Evolutionary conservation across 2,329 filamentous ascomycete genomes (phyloP).

Genomic region (Alternaria consortialis): DNA sequence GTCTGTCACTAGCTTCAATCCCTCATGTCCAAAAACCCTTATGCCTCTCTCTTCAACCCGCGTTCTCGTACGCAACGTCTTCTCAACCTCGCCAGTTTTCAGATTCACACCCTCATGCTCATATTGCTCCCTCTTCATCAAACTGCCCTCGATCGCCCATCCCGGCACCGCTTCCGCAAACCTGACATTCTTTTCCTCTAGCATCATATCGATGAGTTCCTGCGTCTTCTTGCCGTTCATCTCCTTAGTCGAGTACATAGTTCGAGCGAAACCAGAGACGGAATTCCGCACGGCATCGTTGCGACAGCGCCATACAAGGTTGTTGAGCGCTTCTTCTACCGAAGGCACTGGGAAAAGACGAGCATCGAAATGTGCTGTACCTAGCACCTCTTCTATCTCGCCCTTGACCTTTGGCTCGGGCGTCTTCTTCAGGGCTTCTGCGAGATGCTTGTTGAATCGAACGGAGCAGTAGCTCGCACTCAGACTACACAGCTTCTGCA

Average conservation of each 20-base stretch:
- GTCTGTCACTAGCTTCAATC: slow-evolving; percentile 34
- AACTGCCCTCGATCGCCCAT: slow-evolving; percentile 46
- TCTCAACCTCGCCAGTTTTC: slow-evolving; percentile 36
- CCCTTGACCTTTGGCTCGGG: slow-evolving; percentile 33
- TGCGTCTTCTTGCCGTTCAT: slow-evolving; percentile 37
- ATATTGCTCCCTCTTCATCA: slow-evolving; percentile 42
- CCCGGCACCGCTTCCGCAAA: slow-evolving; percentile 40
- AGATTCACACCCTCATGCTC: slow-evolving; percentile 42
- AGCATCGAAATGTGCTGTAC: slow-evolving; percentile 42
- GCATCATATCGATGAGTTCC: slow-evolving; percentile 38
- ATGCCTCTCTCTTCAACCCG: slow-evolving; percentile 40
- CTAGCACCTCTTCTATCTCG: slow-evolving; percentile 21
- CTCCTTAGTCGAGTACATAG: slow-evolving; percentile 34
- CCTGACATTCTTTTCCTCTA: slow-evolving; percentile 29
- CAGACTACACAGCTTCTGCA: slow-evolving; percentile 44
- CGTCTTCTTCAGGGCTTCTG: slow-evolving; percentile 13
- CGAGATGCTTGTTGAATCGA: slow-evolving; percentile 37
- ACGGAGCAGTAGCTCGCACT: slow-evolving; percentile 42
- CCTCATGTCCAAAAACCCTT: slow-evolving; percentile 32
- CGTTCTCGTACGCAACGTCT: slow-evolving; percentile 33
- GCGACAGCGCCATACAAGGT: slow-evolving; percentile 43
- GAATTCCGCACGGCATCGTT: slow-evolving; percentile 44
- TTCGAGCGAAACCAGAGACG: slow-evolving; percentile 38
- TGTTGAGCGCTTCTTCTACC: slow-evolving; percentile 40
- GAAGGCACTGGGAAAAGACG: slow-evolving; percentile 39